Evolutionary conservation across 2,329 filamentous ascomycete genomes (phyloP).

Genomic region (Daldinia eschscholtzii): DNA sequence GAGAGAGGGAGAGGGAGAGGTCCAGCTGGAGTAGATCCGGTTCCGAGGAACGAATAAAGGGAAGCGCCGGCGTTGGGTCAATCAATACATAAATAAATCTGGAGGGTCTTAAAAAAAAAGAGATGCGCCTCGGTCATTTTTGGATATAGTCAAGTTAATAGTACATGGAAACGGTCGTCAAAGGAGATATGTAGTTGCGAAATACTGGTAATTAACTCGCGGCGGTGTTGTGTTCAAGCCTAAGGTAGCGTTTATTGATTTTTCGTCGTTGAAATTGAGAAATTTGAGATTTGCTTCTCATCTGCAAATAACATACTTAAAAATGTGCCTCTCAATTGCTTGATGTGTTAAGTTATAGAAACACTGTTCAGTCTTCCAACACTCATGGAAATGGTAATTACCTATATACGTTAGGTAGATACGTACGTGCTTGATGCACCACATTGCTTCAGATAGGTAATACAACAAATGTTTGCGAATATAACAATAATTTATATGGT

Average conservation of each 20-base stretch:
- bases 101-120: not conserved
- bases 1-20: not conserved
- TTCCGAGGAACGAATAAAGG: slow-evolving; percentile 12
- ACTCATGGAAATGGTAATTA: not conserved
- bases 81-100: not conserved
- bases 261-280: not conserved
- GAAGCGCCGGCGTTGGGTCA: slow-evolving; percentile 29
- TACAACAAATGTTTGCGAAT: not conserved
- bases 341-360: not conserved
- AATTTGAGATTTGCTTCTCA: slow-evolving; percentile 1
- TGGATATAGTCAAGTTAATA: slow-evolving; percentile 8
- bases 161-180: not conserved
- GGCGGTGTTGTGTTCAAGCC: not conserved
- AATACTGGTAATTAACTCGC: not conserved
- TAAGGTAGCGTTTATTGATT: not conserved
- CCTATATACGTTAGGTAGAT: not conserved
- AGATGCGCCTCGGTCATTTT: not conserved
- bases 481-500: slow-evolving; percentile 20
- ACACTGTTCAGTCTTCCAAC: not conserved
- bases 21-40: slow-evolving; percentile 7
- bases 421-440: not conserved
- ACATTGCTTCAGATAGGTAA: not conserved
- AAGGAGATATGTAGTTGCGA: not conserved
- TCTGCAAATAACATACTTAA: not conserved
- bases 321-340: not conserved